Conservation (phyloP, 2,329 filamentous ascomycete species). For the Claviceps sp. region DNA sequence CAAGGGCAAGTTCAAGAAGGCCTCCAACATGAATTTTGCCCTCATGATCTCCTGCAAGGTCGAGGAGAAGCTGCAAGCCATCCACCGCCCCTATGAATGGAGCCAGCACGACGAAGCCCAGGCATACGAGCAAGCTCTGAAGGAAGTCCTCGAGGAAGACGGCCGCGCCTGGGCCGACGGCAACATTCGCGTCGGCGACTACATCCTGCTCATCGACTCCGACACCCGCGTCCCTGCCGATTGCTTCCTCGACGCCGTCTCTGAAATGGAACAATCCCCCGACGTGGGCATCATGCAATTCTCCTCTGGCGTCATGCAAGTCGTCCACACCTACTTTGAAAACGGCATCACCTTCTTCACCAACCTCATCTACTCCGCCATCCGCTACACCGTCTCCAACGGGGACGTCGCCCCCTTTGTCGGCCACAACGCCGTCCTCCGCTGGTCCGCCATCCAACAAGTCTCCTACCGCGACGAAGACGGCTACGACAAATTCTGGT, state of each 20-base stretch:
- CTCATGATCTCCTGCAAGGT: slow-evolving; percentile 56
- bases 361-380: slow-evolving; percentile 63
- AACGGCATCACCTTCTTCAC: slow-evolving; percentile 60
- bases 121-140: slow-evolving; percentile 52
- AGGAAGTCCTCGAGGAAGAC: slow-evolving; percentile 52
- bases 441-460: slow-evolving; percentile 63
- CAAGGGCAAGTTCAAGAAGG: slow-evolving; percentile 56
- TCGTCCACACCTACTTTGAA: slow-evolving; percentile 60
- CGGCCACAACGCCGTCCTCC: slow-evolving; percentile 66
- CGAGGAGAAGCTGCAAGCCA: slow-evolving; percentile 50
- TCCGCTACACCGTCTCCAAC: slow-evolving; percentile 63
- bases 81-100: slow-evolving; percentile 49
- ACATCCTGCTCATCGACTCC: slow-evolving; percentile 62
- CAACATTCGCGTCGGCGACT: slow-evolving; percentile 76
- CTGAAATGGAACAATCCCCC: slow-evolving; percentile 68
- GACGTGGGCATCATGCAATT: slow-evolving; percentile 71
- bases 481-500: slow-evolving; percentile 70
- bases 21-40: slow-evolving; percentile 61
- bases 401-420: slow-evolving; percentile 69
- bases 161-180: slow-evolving; percentile 70
- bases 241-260: slow-evolving; percentile 66
- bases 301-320: slow-evolving; percentile 67
- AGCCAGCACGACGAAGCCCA: slow-evolving; percentile 53
- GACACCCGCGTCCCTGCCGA: slow-evolving; percentile 67
- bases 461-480: slow-evolving; percentile 58